Conservation (phyloP, 225 moss, liverwort and hornwort genomes). For the Climacium dendroides region DNA sequence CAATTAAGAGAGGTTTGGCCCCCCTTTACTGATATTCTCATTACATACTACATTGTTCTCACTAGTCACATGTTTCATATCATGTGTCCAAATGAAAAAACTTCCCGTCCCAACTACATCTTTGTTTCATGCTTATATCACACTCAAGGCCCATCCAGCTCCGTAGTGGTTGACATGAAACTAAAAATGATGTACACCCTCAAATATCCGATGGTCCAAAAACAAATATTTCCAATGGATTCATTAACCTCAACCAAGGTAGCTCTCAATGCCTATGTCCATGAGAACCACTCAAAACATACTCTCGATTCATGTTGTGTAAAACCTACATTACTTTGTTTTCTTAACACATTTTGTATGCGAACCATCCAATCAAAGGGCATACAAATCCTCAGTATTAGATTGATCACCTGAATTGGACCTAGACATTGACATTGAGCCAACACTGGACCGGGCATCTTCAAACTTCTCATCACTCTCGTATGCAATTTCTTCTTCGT, state of each 20-base stretch:
- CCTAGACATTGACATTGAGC: background rate
- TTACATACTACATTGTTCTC: background rate
- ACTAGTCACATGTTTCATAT: background rate
- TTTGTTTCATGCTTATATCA: background rate
- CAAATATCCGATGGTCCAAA: background rate
- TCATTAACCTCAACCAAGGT: background rate
- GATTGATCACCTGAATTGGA: background rate
- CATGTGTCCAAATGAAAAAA: background rate
- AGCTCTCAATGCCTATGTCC: background rate
- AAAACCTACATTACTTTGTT: background rate
- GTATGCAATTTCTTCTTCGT: background rate
- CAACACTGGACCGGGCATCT: constrained; percentile 1
- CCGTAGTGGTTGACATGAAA: background rate
- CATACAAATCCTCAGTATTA: constrained; percentile 12
- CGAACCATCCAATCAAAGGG: background rate
- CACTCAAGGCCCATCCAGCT: background rate
- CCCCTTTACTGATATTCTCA: background rate
- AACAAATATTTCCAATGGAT: background rate
- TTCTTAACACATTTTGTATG: background rate
- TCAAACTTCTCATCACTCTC: constrained; percentile 10
- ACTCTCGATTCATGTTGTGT: background rate
- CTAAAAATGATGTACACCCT: background rate
- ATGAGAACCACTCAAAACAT: background rate
- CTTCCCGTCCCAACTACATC: background rate
- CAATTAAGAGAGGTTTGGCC: background rate